Evolutionary conservation across 2,329 filamentous ascomycete species (phyloP).

Genomic region (Calcarisporium arbuscula): DNA sequence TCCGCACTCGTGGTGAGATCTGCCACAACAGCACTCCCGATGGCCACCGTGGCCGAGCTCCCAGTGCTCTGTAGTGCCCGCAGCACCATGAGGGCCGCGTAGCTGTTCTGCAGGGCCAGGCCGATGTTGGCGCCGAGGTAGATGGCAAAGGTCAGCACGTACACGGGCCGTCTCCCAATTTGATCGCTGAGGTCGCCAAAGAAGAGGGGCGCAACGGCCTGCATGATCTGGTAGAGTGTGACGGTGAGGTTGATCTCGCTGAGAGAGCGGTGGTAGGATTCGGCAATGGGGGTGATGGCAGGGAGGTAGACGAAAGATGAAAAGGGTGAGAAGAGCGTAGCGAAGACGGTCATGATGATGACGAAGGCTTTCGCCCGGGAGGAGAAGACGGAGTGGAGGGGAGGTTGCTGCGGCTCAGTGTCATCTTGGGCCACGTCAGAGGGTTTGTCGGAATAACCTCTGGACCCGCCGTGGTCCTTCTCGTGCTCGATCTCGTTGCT

Average conservation of each 20-base stretch:
- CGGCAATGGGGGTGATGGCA: conserved; percentile 34
- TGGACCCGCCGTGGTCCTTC: too few species aligned
- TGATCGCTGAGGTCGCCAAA: conserved; percentile 45
- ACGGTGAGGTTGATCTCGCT: conserved; percentile 32
- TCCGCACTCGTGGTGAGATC: conserved; percentile 52
- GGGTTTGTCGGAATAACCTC: too few species aligned
- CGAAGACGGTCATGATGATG: conserved; percentile 21
- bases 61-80: conserved; percentile 45
- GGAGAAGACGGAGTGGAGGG: conserved; percentile 18
- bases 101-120: conserved; percentile 35
- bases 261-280: conserved; percentile 27
- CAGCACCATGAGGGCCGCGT: conserved; percentile 39
- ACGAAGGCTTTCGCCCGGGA: conserved; percentile 17
- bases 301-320: conserved; percentile 37
- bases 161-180: conserved; percentile 40
- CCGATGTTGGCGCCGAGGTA: conserved; percentile 41
- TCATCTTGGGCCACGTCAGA: too few species aligned
- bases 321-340: conserved; percentile 23
- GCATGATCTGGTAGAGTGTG: conserved; percentile 42
- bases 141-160: conserved; percentile 38
- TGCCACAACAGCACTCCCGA: conserved; percentile 46
- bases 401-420: too few species aligned
- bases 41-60: conserved; percentile 47
- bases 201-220: conserved; percentile 44
- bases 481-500: too few species aligned